Conservation (phyloP, 805 yeast genomes). For the Wickerhamomyces subpelliculosus region DNA sequence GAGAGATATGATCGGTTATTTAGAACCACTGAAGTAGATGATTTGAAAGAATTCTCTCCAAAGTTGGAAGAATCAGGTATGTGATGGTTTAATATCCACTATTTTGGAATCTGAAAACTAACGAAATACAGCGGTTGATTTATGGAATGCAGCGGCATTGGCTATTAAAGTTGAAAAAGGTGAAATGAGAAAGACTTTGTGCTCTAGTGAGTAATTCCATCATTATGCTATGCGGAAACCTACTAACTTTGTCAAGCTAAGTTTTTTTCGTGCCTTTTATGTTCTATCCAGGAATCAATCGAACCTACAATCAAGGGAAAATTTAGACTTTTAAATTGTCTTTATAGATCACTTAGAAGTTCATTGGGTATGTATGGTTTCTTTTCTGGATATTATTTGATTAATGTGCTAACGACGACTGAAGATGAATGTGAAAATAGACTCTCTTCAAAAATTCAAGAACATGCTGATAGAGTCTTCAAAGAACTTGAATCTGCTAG, state of each 20-base stretch:
- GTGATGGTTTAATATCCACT: background rate
- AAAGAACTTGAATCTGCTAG: constrained; percentile 15
- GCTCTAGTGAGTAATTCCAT: constrained; percentile 8
- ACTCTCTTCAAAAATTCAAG: constrained; percentile 20
- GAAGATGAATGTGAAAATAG: constrained; percentile 19
- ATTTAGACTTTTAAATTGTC: constrained; percentile 26
- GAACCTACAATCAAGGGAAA: constrained; percentile 17
- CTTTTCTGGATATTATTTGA: background rate
- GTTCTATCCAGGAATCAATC: constrained; percentile 26
- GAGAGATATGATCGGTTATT: constrained; percentile 25
- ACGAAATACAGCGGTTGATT: constrained; percentile 18
- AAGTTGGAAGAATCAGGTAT: constrained; percentile 21
- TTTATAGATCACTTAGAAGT: constrained; percentile 14
- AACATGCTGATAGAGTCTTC: constrained; percentile 22
- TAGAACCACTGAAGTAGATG: constrained; percentile 15
- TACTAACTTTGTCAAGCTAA: constrained; percentile 17
- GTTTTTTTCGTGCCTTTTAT: constrained; percentile 24
- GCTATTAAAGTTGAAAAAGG: constrained; percentile 17
- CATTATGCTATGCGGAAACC: background rate
- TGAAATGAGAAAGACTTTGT: constrained; percentile 5
- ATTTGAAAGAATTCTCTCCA: constrained; percentile 12
- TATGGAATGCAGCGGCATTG: constrained; percentile 32
- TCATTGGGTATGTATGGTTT: background rate
- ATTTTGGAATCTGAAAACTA: background rate
- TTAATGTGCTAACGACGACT: constrained; percentile 15